Base-by-base conservation (phyloP, 352 stramenopile genomes). In the Phytophthora hybrid region DNA sequence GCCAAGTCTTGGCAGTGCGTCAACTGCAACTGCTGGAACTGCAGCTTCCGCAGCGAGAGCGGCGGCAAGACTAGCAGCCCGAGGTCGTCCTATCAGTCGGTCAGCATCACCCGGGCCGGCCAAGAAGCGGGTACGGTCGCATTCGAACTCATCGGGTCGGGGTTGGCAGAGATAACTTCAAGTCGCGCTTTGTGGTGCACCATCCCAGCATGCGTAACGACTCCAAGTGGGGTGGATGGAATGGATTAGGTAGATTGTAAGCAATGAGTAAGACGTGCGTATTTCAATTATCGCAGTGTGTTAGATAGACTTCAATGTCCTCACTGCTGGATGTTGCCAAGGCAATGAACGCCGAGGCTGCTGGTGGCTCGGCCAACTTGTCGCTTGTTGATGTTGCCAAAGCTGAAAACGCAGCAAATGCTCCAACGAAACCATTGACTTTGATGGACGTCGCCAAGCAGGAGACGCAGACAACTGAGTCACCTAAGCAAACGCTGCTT, bases 281-380 rank as follows among this genome's bases (percentile, higher is more conserved):
- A 41, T 46, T 73, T 79, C 60, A 60, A 66, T 75, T 75, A 61
- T 39, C 47, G 2, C 51, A 13, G 11, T 44, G 44, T 41, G 5
- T 32, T 54, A 46, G 31, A 41, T 13, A 1, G 34, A 41, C 7
- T n/a, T 59, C 39, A 5, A 81, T 78, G 74, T 63, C 69, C 13
- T 85, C 82, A 44, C 64, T 88, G 5, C 46, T 90, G 9, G 85
- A 90, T 63, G 81, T 93, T 31, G 82, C 85, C 29, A 84, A 82
- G 63, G 65, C 76, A 16, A 86, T 89, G 76, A 76, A 75, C 11
- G 44, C 69, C 10, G 75, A 79, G 37, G 41, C 53, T 53, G 51
- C n/a, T n/a, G n/a, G n/a, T n/a, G n/a, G n/a, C n/a, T n/a, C n/a
- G n/a, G n/a, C 55, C 32, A 69, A 57, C 9, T 51, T 85, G 16